phyloP scores from a whole-genome alignment of 345 rosid genomes.

The Citrus cavaleriei region DNA sequence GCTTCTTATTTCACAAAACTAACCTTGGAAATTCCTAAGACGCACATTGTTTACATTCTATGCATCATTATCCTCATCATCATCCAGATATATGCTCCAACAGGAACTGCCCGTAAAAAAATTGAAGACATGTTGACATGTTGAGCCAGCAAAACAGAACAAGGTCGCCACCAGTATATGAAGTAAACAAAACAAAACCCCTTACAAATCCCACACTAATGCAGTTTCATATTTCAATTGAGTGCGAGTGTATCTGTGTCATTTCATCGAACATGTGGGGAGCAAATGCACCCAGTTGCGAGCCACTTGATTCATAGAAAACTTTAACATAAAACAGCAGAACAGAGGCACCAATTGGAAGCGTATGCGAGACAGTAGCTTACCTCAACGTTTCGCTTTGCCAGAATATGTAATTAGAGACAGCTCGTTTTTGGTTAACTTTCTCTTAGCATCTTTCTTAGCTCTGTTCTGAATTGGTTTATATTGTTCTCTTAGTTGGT shows the following conservation, averaged over 20 bases:
- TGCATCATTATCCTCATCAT: not conserved
- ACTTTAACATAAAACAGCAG: not conserved
- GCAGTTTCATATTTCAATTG: not conserved
- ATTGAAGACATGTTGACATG: too few relatives aligned
- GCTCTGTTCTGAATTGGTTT: too few relatives aligned
- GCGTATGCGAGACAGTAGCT: not conserved
- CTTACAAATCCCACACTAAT: not conserved
- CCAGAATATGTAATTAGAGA: not conserved
- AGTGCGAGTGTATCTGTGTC: not conserved
- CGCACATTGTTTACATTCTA: not conserved
- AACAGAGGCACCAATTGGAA: not conserved
- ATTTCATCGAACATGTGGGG: conserved; percentile 1
- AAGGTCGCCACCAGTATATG: not conserved
- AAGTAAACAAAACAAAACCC: not conserved
- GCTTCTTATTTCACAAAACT: too few relatives aligned
- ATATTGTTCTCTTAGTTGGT: not conserved
- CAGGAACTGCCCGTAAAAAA: too few relatives aligned
- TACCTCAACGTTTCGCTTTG: not conserved
- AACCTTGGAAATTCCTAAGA: not conserved
- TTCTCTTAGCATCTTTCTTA: too few relatives aligned
- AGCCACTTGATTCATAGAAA: not conserved
- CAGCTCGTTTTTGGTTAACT: not conserved
- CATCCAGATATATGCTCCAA: not conserved
- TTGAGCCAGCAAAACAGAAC: not conserved
- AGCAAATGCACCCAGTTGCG: not conserved